These are phyloP conservation scores for Rhizopogon vinicolor DNA, from an alignment of 768 basidiomycete genomes.

Conservation along the genomic window DNA sequence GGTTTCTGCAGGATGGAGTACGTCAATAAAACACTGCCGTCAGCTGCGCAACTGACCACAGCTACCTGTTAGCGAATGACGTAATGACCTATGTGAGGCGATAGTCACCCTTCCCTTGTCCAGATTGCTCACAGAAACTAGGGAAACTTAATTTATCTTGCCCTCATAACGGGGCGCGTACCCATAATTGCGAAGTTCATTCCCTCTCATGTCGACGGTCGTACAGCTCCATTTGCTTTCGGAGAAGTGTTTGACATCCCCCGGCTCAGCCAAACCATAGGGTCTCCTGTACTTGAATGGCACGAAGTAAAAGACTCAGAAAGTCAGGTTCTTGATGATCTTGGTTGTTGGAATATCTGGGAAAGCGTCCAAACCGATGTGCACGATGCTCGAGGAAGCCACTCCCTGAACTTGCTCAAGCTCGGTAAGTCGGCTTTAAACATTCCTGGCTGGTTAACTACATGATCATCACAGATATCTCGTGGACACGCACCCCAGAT, in stretches of 20 bases:
- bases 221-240: slow-evolving; percentile 48
- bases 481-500: slow-evolving; percentile 18
- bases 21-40: slow-evolving; percentile 18
- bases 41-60: neutral
- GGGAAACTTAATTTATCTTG: slow-evolving; percentile 59
- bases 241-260: slow-evolving; percentile 59
- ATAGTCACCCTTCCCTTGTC: neutral
- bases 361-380: slow-evolving; percentile 13
- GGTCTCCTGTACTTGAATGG: slow-evolving; percentile 56
- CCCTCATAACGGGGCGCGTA: slow-evolving; percentile 51
- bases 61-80: slow-evolving; percentile 53
- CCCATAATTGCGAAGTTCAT: slow-evolving; percentile 56
- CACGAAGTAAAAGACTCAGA: slow-evolving; percentile 50
- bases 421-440: slow-evolving; percentile 2
- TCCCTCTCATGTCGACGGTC: slow-evolving; percentile 49
- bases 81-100: slow-evolving; percentile 63
- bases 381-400: slow-evolving; percentile 9
- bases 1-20: slow-evolving; percentile 77
- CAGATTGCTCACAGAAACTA: slow-evolving; percentile 27
- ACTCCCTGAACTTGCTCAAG: neutral
- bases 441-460: slow-evolving; percentile 25
- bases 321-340: slow-evolving; percentile 27
- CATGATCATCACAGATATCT: slow-evolving; percentile 31
- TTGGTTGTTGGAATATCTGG: slow-evolving; percentile 20
- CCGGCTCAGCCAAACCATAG: slow-evolving; percentile 39